Evolutionary conservation across 1,284 basidiomycete species (phyloP).

Genomic region (Porogramme epimiltina): DNA sequence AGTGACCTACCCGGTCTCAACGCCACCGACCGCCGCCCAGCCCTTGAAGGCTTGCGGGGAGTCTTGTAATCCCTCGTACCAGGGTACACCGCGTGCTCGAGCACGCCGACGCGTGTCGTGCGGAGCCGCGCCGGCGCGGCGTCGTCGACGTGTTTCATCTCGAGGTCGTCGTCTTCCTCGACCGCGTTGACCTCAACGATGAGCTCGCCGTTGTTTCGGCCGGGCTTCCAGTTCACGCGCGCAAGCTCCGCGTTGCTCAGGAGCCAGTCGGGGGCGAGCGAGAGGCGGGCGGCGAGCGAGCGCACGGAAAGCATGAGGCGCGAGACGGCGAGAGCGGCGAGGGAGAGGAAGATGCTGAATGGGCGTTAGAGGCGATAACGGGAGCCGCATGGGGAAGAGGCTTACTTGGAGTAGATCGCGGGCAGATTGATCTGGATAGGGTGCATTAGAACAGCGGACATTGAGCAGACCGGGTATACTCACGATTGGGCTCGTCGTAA

Average conservation of each 20-base stretch:
- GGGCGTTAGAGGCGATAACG: not conserved
- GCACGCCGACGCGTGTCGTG: constrained; percentile 21
- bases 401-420: constrained; percentile 28
- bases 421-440: constrained; percentile 24
- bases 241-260: constrained; percentile 34
- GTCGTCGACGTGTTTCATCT: constrained; percentile 13
- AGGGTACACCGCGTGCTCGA: constrained; percentile 16
- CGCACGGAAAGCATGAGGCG: constrained; percentile 34
- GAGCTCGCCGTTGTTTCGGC: constrained; percentile 26
- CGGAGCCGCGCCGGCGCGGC: not conserved
- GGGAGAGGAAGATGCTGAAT: constrained; percentile 25
- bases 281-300: constrained; percentile 31
- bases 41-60: not conserved
- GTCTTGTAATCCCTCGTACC: constrained; percentile 19
- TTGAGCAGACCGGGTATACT: not conserved
- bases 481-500: constrained; percentile 16
- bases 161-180: constrained; percentile 15
- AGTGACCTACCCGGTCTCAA: constrained; percentile 6
- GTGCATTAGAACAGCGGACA: not conserved
- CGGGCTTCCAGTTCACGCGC: constrained; percentile 30
- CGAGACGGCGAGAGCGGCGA: constrained; percentile 31
- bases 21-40: constrained; percentile 6
- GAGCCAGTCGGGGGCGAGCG: constrained; percentile 28
- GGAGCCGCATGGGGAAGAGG: no score
- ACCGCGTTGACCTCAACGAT: constrained; percentile 28